Conservation (phyloP, 2,329 filamentous ascomycete species). For the Cladosporium sp. region DNA sequence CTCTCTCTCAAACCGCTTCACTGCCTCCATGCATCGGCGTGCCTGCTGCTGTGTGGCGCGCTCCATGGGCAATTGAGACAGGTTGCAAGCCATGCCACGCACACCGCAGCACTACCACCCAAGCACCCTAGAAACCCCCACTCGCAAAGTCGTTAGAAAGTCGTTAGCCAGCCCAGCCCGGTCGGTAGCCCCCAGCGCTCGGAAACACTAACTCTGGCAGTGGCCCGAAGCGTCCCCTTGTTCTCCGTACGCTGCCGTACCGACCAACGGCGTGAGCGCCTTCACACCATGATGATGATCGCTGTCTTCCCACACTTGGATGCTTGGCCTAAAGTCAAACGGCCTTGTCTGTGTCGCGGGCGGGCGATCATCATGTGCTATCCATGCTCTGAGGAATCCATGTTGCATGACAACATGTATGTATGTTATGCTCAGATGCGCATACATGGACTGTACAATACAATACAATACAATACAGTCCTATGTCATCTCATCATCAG, state of each 20-base stretch:
- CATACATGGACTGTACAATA: too few relatives aligned
- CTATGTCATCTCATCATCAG: neutral
- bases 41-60: neutral
- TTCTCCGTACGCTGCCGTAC: too few relatives aligned
- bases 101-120: neutral
- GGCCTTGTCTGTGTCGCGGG: neutral
- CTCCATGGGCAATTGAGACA: neutral
- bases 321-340: neutral
- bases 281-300: slow-evolving; percentile 5
- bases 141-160: neutral
- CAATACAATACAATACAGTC: neutral
- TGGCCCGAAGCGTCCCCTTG: neutral
- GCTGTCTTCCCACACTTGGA: neutral
- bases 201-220: neutral
- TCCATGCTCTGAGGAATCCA: neutral
- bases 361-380: neutral
- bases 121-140: neutral
- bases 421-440: neutral
- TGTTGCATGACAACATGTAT: neutral
- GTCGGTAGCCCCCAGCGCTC: neutral
- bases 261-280: neutral
- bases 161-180: neutral
- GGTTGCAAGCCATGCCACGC: slow-evolving; percentile 6
- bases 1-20: neutral
- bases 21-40: neutral